Percentiles rank a stretch among this genome's conserved stretches.
These are phyloP conservation scores for Suillus variegatus DNA, from an alignment of 768 basidiomycete genomes.

Conservation along the genomic window DNA sequence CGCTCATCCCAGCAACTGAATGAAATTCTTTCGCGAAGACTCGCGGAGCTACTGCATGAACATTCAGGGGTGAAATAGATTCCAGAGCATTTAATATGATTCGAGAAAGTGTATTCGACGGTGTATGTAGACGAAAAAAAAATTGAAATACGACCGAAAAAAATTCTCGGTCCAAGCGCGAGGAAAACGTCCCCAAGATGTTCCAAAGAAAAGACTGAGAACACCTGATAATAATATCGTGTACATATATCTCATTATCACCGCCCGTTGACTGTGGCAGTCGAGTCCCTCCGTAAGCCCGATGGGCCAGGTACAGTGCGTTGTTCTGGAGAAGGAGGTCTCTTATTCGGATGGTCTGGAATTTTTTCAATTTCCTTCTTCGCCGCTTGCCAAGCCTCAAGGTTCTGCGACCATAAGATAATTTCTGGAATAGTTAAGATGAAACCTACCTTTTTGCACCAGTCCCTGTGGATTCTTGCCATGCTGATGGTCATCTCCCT, in stretches of 20 bases:
- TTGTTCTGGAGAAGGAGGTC: slow-evolving; percentile 42
- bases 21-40: background rate
- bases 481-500: slow-evolving; percentile 92
- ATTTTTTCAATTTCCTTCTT: slow-evolving; percentile 90
- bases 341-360: slow-evolving; percentile 83
- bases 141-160: background rate
- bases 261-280: slow-evolving; percentile 69
- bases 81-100: slow-evolving; percentile 6
- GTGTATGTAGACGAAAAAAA: background rate
- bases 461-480: slow-evolving; percentile 89
- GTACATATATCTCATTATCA: slow-evolving; percentile 23
- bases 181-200: background rate
- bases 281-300: slow-evolving; percentile 61
- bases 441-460: slow-evolving; percentile 85
- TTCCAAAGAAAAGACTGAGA: background rate
- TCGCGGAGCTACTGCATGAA: slow-evolving; percentile 3
- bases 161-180: background rate
- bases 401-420: slow-evolving; percentile 59
- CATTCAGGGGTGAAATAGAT: background rate
- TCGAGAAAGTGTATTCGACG: background rate
- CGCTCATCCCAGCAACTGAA: slow-evolving; percentile 3
- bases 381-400: slow-evolving; percentile 97
- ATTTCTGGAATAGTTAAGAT: slow-evolving; percentile 15
- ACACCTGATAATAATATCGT: background rate
- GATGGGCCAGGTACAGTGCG: slow-evolving; percentile 35